Base-by-base conservation (phyloP, 192 early-diverging fungal genomes). In the Dispira parvispora region DNA sequence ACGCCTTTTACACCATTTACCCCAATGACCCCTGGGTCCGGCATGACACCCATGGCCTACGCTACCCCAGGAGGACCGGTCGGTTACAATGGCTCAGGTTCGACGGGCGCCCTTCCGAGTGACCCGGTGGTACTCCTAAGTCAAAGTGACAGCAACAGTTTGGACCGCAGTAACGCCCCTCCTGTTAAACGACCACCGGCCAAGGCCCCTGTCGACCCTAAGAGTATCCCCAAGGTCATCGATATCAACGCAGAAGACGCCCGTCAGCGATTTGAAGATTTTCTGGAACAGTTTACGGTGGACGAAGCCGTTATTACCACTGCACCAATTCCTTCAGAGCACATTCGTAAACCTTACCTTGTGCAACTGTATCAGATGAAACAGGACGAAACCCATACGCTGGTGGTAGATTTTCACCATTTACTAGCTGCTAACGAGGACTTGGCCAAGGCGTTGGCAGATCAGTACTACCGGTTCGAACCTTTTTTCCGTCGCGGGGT, bases 401-500 rank as follows among this genome's bases (percentile, higher is more conserved):
- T 92, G 44, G 85, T 82, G 64, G 85, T 94, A 14, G 84, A 90
- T 66, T 91, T 82, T 66, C 65, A 45, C 14, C 84, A 93, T 64
- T 25, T 91, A 46, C 62, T 78, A 65, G 61, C 53, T 21, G 68
- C 63, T 12, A 77, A 86, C 49, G 76, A 84, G 61, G 67, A 76
- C 10, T 72, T 87, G 13, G 85, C 82, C 16, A 66, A 72, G 52
- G 80, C 83, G n/a, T 67, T 92, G 26, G 61, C 68, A 14, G 73
- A 80, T 47, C 84, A 91, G 68, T 91, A 86, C 62, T 80, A 88
- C 73, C 73, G 88, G 74, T 70, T 94, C 69, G 86, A 91, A 53
- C 87, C 93, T 11, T 95, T 88, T 62, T 76, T 99, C 62, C 77
- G 85, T 23, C 84, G 81, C 63, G 90, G 89, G 5, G 82, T 96